Evolutionary conservation across 2,329 filamentous ascomycete species (phyloP).

Genomic region (Lanzia echinophila): DNA sequence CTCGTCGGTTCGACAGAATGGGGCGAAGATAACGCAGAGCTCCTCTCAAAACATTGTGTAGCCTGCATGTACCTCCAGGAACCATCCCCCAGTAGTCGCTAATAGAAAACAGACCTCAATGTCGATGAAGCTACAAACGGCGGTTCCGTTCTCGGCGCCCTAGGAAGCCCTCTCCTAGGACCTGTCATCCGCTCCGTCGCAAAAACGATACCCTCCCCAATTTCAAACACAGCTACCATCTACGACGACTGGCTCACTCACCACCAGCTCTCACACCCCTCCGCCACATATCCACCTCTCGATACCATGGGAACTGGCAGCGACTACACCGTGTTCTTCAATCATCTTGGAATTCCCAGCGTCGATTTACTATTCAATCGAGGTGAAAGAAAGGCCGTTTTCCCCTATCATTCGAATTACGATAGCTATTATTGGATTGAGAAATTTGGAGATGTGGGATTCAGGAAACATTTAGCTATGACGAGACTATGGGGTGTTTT

Average conservation of each 20-base stretch:
- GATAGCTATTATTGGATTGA: constrained; percentile 83
- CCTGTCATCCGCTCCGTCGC: no score
- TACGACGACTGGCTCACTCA: constrained; percentile 51
- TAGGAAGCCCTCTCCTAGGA: no score
- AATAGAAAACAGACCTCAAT: constrained; percentile 78
- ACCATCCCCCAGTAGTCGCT: no score
- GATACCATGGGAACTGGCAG: constrained; percentile 56
- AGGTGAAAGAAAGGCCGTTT: constrained; percentile 41
- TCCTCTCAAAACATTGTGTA: no score
- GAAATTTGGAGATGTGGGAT: constrained; percentile 62
- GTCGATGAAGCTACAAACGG: constrained; percentile 59
- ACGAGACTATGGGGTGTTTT: constrained; percentile 47
- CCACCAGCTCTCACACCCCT: constrained; percentile 51
- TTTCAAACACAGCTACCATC: no score
- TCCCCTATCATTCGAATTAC: constrained; percentile 79
- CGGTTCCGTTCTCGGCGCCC: no score
- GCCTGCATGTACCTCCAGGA: no score
- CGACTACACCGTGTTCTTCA: constrained; percentile 62
- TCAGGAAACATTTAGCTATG: constrained; percentile 52
- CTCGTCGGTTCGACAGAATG: constrained; percentile 77
- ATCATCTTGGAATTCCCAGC: constrained; percentile 44
- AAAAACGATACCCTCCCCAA: no score
- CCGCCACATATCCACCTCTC: constrained; percentile 52
- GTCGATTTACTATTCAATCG: constrained; percentile 49
- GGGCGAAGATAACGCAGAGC: no score